phyloP scores from a whole-genome alignment of 768 basidiomycete genomes.

The Scleroderma citrinum region DNA sequence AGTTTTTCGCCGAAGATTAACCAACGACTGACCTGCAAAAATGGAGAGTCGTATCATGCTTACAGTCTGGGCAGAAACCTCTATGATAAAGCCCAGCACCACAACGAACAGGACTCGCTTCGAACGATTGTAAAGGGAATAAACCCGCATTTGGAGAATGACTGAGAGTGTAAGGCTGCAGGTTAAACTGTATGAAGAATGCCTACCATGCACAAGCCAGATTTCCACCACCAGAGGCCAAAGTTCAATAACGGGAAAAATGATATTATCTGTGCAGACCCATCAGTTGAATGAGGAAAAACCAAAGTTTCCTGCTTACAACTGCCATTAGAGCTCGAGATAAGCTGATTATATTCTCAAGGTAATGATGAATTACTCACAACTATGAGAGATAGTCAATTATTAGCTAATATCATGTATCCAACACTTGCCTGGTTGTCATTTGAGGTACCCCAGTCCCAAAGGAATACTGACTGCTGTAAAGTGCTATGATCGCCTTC shows the following conservation, averaged over 20 bases:
- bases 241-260: background rate
- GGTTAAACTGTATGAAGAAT: background rate
- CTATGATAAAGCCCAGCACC: conserved; percentile 34
- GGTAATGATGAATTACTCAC: too few relatives aligned
- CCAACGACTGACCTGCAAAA: background rate
- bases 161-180: conserved; percentile 25
- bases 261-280: background rate
- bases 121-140: conserved; percentile 52
- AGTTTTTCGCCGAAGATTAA: background rate
- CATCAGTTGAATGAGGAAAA: background rate
- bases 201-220: background rate
- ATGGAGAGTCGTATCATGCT: background rate
- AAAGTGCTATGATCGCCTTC: background rate
- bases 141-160: conserved; percentile 58
- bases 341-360: background rate
- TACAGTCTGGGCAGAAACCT: background rate
- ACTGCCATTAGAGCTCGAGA: background rate
- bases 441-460: background rate
- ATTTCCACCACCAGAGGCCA: background rate
- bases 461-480: background rate
- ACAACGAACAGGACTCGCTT: conserved; percentile 45
- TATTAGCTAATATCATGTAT: background rate
- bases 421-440: background rate
- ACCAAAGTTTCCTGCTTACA: background rate
- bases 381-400: background rate